Evolutionary conservation across 176 grass and related monocot species (phyloP), one percentile per base, ranked within the genome.

Genomic region (Phyllostachys edulis): DNA sequence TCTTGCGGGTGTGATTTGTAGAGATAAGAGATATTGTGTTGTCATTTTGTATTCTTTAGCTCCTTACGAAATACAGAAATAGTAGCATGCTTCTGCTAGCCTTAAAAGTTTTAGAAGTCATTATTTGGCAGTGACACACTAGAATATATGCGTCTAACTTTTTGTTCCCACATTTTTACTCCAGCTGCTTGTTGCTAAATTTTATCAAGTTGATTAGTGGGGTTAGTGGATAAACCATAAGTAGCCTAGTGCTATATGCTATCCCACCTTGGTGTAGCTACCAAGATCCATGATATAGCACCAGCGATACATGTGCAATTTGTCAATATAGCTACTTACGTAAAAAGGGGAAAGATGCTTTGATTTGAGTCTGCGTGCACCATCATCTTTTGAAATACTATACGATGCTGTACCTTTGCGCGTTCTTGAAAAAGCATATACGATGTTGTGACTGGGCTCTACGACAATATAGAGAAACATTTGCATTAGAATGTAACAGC

Each of bases 121-220:
- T 67, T 89, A 27, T 40, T 76, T 85, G 46, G 36, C 82, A 77
- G 47, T 59, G 37, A 59, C 5, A 50, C 62, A 80, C 42, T 80
- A 29, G 63, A 75, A 80, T 75, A 85, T 75, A 51, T 69, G 54
- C 4, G 41, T 55, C 40, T 57, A 73, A 62, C 73, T 67, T 86
- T 57, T 79, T 72, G 16, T 36, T 59, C 15, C 78, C 47, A 41
- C 57, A 65, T 57, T 40, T 40, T 9, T 47, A 51, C 6, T 32
- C 47, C 67, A 42, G 27, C 17, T 61, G 61, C 34, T 27, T 68
- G 50, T 69, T 75, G 32, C 41, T 60, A 41, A 42, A 63, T 77
- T 82, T 51, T 27, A 63, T 67, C 75, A 84, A 84, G 60, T 84
- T 56, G 12, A 21, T 60, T 15, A 16, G 76, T 80, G 67, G 68